Evolutionary conservation across 1,139 yeast species (phyloP).

Genomic region (Tardiomyces digboiensis): DNA sequence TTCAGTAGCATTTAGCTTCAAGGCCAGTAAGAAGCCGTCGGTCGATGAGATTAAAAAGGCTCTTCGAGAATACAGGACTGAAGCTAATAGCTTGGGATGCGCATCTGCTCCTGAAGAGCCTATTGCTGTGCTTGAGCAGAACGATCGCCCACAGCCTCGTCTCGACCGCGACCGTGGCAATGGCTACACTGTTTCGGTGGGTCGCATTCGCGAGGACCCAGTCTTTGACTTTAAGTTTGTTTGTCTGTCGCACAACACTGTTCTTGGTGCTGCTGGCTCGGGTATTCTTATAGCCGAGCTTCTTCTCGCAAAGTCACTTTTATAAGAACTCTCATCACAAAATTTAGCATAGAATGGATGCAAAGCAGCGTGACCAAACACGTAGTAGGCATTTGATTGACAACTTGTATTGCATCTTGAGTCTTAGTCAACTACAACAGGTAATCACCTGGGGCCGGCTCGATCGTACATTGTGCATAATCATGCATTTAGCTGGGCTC

Average conservation of each 20-base stretch:
- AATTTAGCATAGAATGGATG: background rate
- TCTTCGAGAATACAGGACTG: conserved; percentile 70
- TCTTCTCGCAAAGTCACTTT: conserved; percentile 63
- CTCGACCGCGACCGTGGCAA: conserved; percentile 92
- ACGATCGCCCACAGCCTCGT: conserved; percentile 97
- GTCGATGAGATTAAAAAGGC: conserved; percentile 68
- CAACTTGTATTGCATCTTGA: no score
- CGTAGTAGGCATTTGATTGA: background rate
- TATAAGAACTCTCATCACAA: conserved; percentile 34
- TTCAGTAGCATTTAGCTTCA: conserved; percentile 81
- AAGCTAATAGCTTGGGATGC: conserved; percentile 69
- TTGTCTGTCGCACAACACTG: conserved; percentile 90
- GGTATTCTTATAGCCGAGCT: conserved; percentile 95
- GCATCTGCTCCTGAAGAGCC: conserved; percentile 90
- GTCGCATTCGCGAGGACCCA: conserved; percentile 89
- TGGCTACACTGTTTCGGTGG: conserved; percentile 94
- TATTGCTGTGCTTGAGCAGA: conserved; percentile 83
- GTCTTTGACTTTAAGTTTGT: conserved; percentile 94
- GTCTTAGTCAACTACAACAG: no score
- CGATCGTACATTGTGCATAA: no score
- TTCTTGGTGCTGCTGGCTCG: conserved; percentile 99
- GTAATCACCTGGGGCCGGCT: no score
- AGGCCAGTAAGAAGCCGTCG: conserved; percentile 74
- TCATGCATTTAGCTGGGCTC: no score
- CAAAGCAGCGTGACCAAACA: background rate